Conservation (phyloP, 192 early-diverging fungal species). For the Powellomyces hirtus region DNA sequence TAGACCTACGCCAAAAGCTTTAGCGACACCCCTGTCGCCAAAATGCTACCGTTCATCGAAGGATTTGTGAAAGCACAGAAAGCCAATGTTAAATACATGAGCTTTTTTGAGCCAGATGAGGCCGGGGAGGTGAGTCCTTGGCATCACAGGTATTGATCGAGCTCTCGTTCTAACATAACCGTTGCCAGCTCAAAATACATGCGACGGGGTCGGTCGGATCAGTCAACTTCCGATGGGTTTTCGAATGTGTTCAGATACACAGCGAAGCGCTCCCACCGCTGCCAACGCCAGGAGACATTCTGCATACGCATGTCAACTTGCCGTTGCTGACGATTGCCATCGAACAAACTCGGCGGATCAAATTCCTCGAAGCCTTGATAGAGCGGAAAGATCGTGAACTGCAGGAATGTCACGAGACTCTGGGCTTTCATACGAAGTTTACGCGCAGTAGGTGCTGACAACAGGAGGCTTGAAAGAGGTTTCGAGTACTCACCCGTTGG, state of each 20-base stretch:
- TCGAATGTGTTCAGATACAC: conserved; percentile 12
- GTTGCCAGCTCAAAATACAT: conserved; percentile 3
- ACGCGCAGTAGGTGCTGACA: neutral
- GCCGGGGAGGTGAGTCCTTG: conserved; percentile 9
- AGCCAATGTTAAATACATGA: conserved; percentile 13
- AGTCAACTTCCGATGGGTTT: conserved; percentile 17
- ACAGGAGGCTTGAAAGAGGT: neutral
- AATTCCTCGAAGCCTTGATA: conserved; percentile 2
- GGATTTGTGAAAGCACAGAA: conserved; percentile 8
- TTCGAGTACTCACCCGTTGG: neutral
- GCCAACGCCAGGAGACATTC: conserved; percentile 7
- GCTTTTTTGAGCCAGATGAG: conserved; percentile 17
- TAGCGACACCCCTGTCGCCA: conserved; percentile 12
- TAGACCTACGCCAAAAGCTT: conserved; percentile 15
- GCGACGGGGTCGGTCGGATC: conserved; percentile 3
- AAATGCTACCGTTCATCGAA: conserved; percentile 10
- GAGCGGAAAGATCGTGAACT: conserved; percentile 17
- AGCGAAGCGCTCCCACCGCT: neutral
- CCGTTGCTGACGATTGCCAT: neutral
- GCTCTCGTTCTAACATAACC: neutral
- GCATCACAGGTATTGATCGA: neutral
- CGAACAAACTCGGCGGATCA: conserved; percentile 13
- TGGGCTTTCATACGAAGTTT: neutral
- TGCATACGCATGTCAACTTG: neutral
- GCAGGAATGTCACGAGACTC: conserved; percentile 7